Conservation (phyloP, 495 filamentous ascomycete genomes). For the Oidiodendron maius region DNA sequence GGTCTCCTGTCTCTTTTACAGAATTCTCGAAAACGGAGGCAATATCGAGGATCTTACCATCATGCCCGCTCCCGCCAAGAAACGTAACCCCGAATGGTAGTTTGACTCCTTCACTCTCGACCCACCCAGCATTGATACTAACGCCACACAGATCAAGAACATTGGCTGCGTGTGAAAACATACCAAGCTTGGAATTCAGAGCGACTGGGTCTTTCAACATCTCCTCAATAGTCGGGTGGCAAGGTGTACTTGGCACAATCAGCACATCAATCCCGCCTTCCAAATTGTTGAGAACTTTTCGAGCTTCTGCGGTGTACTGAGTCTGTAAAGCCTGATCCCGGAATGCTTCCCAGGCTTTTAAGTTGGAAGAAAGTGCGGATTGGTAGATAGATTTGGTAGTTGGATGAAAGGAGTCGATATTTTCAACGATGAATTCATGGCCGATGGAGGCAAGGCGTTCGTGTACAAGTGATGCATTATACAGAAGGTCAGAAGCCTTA, state of each 20-base stretch:
- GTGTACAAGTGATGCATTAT: slow-evolving; percentile 51
- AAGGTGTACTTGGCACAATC: slow-evolving; percentile 55
- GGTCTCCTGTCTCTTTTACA: slow-evolving; percentile 7
- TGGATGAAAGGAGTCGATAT: slow-evolving; percentile 39
- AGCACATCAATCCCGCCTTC: slow-evolving; percentile 47
- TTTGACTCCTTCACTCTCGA: slow-evolving; percentile 20
- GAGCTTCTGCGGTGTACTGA: slow-evolving; percentile 38
- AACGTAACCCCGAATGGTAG: slow-evolving; percentile 63
- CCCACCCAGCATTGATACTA: slow-evolving; percentile 48
- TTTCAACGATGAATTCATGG: slow-evolving; percentile 12
- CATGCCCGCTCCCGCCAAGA: slow-evolving; percentile 46
- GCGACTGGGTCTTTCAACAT: slow-evolving; percentile 49
- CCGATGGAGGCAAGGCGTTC: slow-evolving; percentile 40
- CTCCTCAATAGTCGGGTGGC: slow-evolving; percentile 51
- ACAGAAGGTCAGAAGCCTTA: slow-evolving; percentile 49
- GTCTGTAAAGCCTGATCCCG: slow-evolving; percentile 46
- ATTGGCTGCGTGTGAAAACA: slow-evolving; percentile 60
- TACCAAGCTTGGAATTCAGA: slow-evolving; percentile 50
- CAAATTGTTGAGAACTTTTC: slow-evolving; percentile 37
- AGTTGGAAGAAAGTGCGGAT: slow-evolving; percentile 34
- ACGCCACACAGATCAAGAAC: slow-evolving; percentile 59
- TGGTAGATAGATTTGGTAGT: slow-evolving; percentile 46
- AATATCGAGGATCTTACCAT: slow-evolving; percentile 51
- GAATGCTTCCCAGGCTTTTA: slow-evolving; percentile 49
- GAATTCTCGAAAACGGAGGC: slow-evolving; percentile 46